Conservation (phyloP, 2,329 filamentous ascomycete genomes). For the Pseudogymnoascus sp. region DNA sequence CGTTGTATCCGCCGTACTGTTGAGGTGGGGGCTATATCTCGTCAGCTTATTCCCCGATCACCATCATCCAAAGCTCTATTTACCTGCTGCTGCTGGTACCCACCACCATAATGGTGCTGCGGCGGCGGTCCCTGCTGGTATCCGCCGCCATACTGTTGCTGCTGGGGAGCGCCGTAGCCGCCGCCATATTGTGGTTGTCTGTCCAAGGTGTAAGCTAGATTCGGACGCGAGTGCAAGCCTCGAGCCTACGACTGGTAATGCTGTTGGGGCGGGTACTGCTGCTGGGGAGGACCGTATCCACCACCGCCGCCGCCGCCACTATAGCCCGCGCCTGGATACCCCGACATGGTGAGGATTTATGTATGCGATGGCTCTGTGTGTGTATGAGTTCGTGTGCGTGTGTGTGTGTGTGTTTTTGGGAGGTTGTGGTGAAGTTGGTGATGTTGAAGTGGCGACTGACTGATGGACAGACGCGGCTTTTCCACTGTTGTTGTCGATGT, state of each 20-base stretch:
- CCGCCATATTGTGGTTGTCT: slow-evolving; percentile 33
- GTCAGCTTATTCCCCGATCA: not conserved
- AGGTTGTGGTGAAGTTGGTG: not conserved
- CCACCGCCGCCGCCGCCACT: slow-evolving; percentile 38
- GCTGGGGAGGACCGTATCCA: slow-evolving; percentile 34
- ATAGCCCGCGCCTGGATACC: slow-evolving; percentile 49
- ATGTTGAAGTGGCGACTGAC: not conserved
- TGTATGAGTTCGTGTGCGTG: no score
- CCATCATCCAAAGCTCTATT: not conserved
- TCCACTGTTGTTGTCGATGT: not conserved
- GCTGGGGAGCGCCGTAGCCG: slow-evolving; percentile 40
- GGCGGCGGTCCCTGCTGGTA: slow-evolving; percentile 21
- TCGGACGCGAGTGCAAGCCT: slow-evolving; percentile 21
- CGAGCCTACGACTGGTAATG: slow-evolving; percentile 42
- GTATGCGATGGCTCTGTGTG: not conserved
- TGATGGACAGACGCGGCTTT: not conserved
- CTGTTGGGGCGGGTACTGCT: slow-evolving; percentile 34
- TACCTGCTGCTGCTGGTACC: slow-evolving; percentile 8
- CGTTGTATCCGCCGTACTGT: slow-evolving; percentile 36
- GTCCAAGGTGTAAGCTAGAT: slow-evolving; percentile 23
- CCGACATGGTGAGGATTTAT: slow-evolving; percentile 47
- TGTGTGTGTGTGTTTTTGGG: not conserved
- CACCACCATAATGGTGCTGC: slow-evolving; percentile 5
- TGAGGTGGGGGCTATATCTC: slow-evolving; percentile 34
- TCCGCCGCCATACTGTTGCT: slow-evolving; percentile 30